Evolutionary conservation across 1,284 basidiomycete genomes (phyloP).

Genomic region (Fomitiporia mediterranea): DNA sequence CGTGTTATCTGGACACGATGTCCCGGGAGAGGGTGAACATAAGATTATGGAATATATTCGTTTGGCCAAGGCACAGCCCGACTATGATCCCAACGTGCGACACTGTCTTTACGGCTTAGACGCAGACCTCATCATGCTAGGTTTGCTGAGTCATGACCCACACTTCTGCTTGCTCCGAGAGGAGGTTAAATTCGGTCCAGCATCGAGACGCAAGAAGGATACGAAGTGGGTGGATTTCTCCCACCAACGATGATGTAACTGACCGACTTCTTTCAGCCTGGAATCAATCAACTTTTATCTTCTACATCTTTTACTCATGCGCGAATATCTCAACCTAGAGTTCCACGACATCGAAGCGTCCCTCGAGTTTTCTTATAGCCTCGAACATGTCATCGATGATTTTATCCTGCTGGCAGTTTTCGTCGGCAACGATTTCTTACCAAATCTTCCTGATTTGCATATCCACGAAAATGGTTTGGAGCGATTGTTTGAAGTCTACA

Average conservation of each 20-base stretch:
- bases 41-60: constrained; percentile 99
- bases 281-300: constrained; percentile 93
- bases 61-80: constrained; percentile 87
- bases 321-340: constrained; percentile 96
- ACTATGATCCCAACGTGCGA: constrained; percentile 90
- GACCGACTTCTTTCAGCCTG: constrained; percentile 47
- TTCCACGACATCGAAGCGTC: constrained; percentile 66
- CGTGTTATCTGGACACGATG: constrained; percentile 96
- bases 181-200: constrained; percentile 96
- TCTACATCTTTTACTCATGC: constrained; percentile 89
- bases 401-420: constrained; percentile 96
- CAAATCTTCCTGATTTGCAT: constrained; percentile 93
- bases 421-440: constrained; percentile 96
- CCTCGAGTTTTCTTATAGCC: constrained; percentile 69
- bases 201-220: constrained; percentile 61
- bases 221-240: constrained; percentile 47
- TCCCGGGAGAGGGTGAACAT: constrained; percentile 98
- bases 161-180: constrained; percentile 97
- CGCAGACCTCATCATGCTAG: constrained; percentile 98
- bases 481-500: constrained; percentile 91
- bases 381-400: constrained; percentile 96
- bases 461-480: constrained; percentile 97
- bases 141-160: constrained; percentile 94
- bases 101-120: constrained; percentile 99
- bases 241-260: constrained; percentile 19